A percentile compares a stretch with the other conserved stretches of the same genome.
These are phyloP conservation scores for Cladosporium phlei DNA, from an alignment of 2,329 filamentous ascomycete species.

Conservation along the genomic window DNA sequence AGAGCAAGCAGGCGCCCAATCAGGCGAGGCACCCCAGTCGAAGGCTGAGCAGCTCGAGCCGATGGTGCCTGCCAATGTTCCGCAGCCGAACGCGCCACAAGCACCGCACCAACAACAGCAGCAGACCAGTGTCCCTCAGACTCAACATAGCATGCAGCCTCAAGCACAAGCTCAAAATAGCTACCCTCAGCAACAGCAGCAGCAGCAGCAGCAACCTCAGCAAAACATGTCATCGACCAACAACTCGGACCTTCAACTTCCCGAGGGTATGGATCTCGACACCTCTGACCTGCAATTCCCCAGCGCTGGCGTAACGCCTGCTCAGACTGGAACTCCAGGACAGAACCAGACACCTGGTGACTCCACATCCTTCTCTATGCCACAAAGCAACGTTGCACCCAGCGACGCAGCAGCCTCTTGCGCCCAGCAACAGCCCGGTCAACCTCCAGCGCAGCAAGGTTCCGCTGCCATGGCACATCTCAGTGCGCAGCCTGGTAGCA, in stretches of 20 bases:
- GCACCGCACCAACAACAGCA: conserved; percentile 6
- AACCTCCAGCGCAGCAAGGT: neutral
- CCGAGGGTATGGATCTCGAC: conserved; percentile 12
- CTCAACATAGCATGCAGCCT: neutral
- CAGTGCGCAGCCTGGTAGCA: conserved; percentile 5
- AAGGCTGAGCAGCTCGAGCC: conserved; percentile 56
- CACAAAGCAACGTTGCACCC: neutral
- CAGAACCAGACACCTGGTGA: conserved; percentile 8
- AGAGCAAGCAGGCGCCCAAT: neutral
- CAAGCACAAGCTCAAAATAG: neutral
- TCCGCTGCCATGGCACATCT: conserved; percentile 5
- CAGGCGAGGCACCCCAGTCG: neutral
- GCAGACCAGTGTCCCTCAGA: neutral
- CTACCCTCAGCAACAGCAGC: neutral
- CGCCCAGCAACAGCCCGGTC: conserved; percentile 7
- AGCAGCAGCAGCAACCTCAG: neutral
- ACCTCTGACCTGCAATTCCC: conserved; percentile 9
- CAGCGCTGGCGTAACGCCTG: conserved; percentile 4
- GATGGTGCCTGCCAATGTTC: conserved; percentile 1
- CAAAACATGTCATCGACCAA: neutral
- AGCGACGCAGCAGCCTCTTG: conserved; percentile 1
- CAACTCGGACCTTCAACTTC: conserved; percentile 9
- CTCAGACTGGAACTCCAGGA: conserved; percentile 4
- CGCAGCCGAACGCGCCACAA: conserved; percentile 5
- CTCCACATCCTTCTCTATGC: neutral